Conservation (phyloP, 1,284 basidiomycete genomes). For the Porodaedalea pini region DNA sequence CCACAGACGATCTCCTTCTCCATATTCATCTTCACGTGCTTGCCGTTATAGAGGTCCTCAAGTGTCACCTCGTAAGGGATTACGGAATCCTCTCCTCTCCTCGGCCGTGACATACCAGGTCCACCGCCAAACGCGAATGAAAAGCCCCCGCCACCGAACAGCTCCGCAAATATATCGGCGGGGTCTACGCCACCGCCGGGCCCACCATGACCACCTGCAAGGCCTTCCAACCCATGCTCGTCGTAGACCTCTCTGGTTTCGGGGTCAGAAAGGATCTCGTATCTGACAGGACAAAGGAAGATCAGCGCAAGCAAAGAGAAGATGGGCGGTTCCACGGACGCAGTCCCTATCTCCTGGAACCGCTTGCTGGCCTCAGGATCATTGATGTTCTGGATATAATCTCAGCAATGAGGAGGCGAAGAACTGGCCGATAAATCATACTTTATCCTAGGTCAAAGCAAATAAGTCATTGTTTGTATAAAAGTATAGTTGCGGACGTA, state of each 20-base stretch:
- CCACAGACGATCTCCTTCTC: conserved; percentile 82
- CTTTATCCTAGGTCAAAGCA: conserved; percentile 55
- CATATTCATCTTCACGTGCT: conserved; percentile 85
- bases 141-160: conserved; percentile 57
- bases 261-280: conserved; percentile 82
- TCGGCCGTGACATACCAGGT: conserved; percentile 42
- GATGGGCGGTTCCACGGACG: conserved; percentile 47
- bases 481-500: conserved; percentile 40
- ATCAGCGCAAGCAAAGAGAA: conserved; percentile 3
- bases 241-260: conserved; percentile 82
- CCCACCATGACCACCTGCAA: conserved; percentile 41
- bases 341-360: conserved; percentile 87
- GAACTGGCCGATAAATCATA: conserved; percentile 27
- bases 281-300: conserved; percentile 43
- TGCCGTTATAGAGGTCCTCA: conserved; percentile 92
- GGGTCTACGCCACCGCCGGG: conserved; percentile 51
- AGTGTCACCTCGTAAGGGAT: conserved; percentile 85
- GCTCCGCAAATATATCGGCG: conserved; percentile 73
- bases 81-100: conserved; percentile 66
- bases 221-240: conserved; percentile 68
- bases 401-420: not conserved
- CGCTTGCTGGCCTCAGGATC: conserved; percentile 73
- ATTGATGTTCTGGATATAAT: conserved; percentile 60
- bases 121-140: conserved; percentile 53
- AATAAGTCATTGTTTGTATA: not conserved